Conservation (phyloP, 805 yeast genomes). For the Wickerhamiella musiphila region DNA sequence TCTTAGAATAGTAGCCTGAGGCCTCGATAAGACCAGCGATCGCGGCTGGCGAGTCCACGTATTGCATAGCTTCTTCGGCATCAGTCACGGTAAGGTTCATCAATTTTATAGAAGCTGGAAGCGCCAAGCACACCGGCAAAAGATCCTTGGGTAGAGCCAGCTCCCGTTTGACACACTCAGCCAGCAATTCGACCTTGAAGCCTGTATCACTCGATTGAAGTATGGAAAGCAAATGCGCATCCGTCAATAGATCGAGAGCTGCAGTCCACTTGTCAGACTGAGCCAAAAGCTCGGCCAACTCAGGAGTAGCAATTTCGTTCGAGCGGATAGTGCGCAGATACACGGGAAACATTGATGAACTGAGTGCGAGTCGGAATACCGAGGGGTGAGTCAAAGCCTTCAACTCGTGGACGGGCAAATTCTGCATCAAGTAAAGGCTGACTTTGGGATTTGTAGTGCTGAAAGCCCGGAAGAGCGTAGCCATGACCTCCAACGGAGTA, state of each 20-base stretch:
- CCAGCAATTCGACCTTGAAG: not conserved
- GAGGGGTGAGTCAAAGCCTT: not conserved
- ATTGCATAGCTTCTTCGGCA: conserved; percentile 3
- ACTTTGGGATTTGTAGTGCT: conserved; percentile 3
- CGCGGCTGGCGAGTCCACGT: conserved; percentile 1
- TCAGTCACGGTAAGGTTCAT: conserved; percentile 1
- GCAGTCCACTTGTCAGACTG: conserved; percentile 7
- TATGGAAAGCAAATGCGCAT: conserved; percentile 6
- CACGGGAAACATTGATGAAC: no score
- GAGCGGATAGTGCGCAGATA: not conserved
- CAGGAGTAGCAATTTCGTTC: conserved; percentile 1
- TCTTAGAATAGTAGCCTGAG: conserved; percentile 4
- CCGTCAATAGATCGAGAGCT: conserved; percentile 7
- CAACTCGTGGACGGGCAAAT: conserved; percentile 10
- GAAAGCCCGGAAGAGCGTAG: conserved; percentile 9
- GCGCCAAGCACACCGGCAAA: not conserved
- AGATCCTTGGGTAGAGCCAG: conserved; percentile 5
- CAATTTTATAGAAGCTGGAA: conserved; percentile 7
- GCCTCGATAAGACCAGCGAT: conserved; percentile 9
- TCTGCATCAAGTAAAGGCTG: conserved; percentile 9
- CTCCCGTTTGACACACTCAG: conserved; percentile 7
- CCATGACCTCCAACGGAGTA: conserved; percentile 13
- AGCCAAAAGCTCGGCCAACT: conserved; percentile 5
- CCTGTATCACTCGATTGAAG: not conserved
- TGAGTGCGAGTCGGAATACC: conserved; percentile 1